Evolutionary conservation across 345 rosid genomes (phyloP).

Genomic region (Ailanthus altissimus): DNA sequence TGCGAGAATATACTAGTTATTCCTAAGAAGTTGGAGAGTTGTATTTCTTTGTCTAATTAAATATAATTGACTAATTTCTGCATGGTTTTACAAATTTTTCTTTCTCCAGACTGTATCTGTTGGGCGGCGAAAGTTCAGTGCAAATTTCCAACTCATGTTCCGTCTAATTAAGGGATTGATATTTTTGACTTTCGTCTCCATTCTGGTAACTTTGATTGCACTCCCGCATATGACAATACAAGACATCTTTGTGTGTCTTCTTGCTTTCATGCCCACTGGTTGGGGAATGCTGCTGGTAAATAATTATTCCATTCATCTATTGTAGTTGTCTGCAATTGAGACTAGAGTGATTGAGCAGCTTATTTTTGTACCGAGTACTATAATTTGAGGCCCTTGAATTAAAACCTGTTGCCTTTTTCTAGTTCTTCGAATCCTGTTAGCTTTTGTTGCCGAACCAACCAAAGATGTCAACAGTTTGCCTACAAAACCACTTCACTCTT

Average conservation of each 20-base stretch:
- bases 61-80: neutral
- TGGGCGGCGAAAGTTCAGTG: conserved; percentile 92
- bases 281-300: conserved; percentile 99
- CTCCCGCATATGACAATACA: conserved; percentile 81
- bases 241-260: conserved; percentile 88
- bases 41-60: neutral
- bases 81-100: neutral
- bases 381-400: neutral
- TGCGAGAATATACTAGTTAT: neutral
- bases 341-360: neutral
- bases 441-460: neutral
- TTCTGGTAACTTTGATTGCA: conserved; percentile 76
- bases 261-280: conserved; percentile 98
- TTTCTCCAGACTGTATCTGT: conserved; percentile 80
- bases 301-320: neutral
- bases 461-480: neutral
- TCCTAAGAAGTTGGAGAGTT: neutral
- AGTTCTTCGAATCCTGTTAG: neutral
- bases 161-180: conserved; percentile 95
- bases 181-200: conserved; percentile 77
- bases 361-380: no score
- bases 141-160: conserved; percentile 91
- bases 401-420: neutral
- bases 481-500: neutral
- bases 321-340: neutral